Percentiles rank a stretch among this genome's conserved stretches.
Conservation (phyloP, 2,329 filamentous ascomycete species). For the Trichoderma simmonsii region DNA sequence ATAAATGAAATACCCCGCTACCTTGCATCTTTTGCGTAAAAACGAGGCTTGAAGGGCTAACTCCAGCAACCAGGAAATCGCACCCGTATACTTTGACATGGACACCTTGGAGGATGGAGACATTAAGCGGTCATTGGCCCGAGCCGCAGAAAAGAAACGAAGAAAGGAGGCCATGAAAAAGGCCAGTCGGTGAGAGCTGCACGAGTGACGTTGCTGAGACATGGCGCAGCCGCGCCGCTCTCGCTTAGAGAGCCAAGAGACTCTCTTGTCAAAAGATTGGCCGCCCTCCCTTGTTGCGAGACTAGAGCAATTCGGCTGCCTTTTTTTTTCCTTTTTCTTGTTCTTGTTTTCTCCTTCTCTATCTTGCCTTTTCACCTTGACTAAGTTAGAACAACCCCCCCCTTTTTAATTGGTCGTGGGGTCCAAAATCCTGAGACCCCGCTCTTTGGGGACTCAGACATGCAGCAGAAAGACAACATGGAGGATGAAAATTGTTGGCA, state of each 20-base stretch:
- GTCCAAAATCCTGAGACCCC: neutral
- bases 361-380: neutral
- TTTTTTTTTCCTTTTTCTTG: neutral
- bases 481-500: neutral
- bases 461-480: neutral
- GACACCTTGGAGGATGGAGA: slow-evolving; percentile 81
- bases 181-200: slow-evolving; percentile 38
- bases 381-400: neutral
- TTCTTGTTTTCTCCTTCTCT: neutral
- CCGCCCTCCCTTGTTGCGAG: neutral
- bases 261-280: neutral
- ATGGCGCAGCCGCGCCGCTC: neutral
- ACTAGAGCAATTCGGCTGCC: neutral
- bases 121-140: slow-evolving; percentile 65
- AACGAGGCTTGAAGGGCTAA: slow-evolving; percentile 6
- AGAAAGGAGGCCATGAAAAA: slow-evolving; percentile 55
- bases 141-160: slow-evolving; percentile 58
- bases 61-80: slow-evolving; percentile 67
- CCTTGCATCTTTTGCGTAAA: slow-evolving; percentile 1
- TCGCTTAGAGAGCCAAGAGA: neutral
- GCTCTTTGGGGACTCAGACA: neutral
- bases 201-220: neutral
- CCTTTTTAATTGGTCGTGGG: neutral
- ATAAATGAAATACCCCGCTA: neutral
- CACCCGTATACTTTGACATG: slow-evolving; percentile 88